Conservation (phyloP, 495 filamentous ascomycete genomes). For the Neurospora africana region DNA sequence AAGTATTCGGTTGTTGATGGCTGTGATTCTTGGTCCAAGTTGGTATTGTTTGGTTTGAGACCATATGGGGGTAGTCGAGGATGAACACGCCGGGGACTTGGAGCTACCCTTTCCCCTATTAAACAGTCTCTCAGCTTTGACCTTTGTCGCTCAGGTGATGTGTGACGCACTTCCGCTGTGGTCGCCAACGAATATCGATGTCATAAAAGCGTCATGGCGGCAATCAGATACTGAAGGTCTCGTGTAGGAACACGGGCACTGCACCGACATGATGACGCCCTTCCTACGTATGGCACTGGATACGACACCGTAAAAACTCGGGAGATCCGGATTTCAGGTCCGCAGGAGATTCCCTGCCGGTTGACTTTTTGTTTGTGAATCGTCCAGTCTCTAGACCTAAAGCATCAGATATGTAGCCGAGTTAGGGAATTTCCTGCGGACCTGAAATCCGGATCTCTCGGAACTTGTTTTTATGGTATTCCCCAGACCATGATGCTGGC, state of each 20-base stretch:
- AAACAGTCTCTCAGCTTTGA: neutral
- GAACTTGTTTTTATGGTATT: too few species aligned
- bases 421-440: too few species aligned
- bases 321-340: too few species aligned
- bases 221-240: neutral
- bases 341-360: too few species aligned
- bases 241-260: neutral
- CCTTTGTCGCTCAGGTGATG: neutral
- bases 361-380: too few species aligned
- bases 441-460: too few species aligned
- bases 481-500: neutral
- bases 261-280: neutral
- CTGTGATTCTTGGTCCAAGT: neutral
- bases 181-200: neutral
- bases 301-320: neutral
- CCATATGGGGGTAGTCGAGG: neutral
- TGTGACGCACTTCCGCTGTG: neutral
- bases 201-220: neutral
- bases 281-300: neutral
- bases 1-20: neutral
- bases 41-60: neutral
- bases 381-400: too few species aligned
- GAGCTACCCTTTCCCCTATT: neutral
- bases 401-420: too few species aligned
- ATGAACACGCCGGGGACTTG: neutral